phyloP scores from a whole-genome alignment of 805 yeast species.

The Wickerhamomyces tratensis region DNA sequence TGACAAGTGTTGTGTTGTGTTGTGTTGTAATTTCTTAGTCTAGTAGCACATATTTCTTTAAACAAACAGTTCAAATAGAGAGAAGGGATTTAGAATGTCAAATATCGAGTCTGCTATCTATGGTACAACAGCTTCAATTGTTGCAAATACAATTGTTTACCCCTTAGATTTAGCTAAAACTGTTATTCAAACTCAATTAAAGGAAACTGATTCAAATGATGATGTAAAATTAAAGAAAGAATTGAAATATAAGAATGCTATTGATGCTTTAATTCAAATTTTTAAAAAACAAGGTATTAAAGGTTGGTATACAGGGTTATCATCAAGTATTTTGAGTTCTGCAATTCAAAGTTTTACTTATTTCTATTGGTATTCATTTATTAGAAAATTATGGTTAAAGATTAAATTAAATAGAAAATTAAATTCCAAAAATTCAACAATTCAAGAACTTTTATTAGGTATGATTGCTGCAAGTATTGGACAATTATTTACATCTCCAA shows the following conservation, averaged over 20 bases:
- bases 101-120: constrained; percentile 65
- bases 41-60: constrained; percentile 3
- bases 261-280: constrained; percentile 55
- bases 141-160: constrained; percentile 72
- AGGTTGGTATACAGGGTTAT: constrained; percentile 68
- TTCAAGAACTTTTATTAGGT: constrained; percentile 63
- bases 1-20: too few relatives aligned
- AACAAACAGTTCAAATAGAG: neutral
- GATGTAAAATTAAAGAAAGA: constrained; percentile 2
- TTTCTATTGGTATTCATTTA: constrained; percentile 79
- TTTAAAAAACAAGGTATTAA: constrained; percentile 46
- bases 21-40: neutral
- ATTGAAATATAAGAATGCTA: constrained; percentile 39
- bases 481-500: constrained; percentile 75
- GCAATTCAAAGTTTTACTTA: constrained; percentile 77
- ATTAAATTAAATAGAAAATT: constrained; percentile 22
- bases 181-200: constrained; percentile 59
- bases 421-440: constrained; percentile 31
- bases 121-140: constrained; percentile 74
- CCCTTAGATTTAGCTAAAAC: constrained; percentile 77
- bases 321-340: constrained; percentile 56
- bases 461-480: constrained; percentile 78
- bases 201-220: constrained; percentile 6
- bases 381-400: constrained; percentile 44
- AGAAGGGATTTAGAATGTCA: constrained; percentile 25